Percentiles rank a stretch among this genome's conserved stretches.
Evolutionary conservation across 306 rosid species (phyloP).

Genomic region (Rosa multiflora): DNA sequence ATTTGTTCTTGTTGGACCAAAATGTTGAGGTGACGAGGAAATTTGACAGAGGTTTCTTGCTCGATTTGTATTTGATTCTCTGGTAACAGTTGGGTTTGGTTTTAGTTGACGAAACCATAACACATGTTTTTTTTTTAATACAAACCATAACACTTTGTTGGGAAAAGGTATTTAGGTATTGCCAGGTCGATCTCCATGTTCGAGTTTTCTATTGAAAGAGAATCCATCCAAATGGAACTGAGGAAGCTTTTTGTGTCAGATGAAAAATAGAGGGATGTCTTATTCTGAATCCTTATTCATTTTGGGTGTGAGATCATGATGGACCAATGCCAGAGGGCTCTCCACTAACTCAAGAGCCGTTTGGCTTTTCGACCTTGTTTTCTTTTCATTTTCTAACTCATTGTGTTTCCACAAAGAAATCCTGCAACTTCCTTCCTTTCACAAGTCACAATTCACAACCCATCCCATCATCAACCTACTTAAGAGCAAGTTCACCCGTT

Average conservation of each 20-base stretch:
- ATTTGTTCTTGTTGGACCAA: background rate
- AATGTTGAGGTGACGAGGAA: background rate
- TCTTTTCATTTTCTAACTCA: background rate
- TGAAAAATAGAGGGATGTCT: background rate
- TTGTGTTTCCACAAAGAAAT: background rate
- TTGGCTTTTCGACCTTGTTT: background rate
- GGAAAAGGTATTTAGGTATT: background rate
- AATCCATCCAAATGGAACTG: background rate
- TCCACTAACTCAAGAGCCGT: background rate
- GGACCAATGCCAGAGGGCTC: background rate
- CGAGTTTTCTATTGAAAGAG: background rate
- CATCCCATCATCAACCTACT: too few relatives aligned
- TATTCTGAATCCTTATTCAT: background rate
- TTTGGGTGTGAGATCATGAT: background rate
- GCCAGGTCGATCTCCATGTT: background rate
- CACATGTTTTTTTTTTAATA: too few relatives aligned
- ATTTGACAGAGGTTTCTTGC: background rate
- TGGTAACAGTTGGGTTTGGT: background rate
- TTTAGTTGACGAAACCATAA: background rate
- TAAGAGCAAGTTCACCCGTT: too few relatives aligned
- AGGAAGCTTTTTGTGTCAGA: background rate
- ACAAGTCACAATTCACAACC: too few relatives aligned
- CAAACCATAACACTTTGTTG: background rate
- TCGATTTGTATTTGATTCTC: background rate
- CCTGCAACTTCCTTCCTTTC: too few relatives aligned